Percentiles rank a stretch among this genome's conserved stretches.
These are phyloP conservation scores for Cyberlindnera maclurae DNA, from an alignment of 805 yeast species.

Conservation along the genomic window DNA sequence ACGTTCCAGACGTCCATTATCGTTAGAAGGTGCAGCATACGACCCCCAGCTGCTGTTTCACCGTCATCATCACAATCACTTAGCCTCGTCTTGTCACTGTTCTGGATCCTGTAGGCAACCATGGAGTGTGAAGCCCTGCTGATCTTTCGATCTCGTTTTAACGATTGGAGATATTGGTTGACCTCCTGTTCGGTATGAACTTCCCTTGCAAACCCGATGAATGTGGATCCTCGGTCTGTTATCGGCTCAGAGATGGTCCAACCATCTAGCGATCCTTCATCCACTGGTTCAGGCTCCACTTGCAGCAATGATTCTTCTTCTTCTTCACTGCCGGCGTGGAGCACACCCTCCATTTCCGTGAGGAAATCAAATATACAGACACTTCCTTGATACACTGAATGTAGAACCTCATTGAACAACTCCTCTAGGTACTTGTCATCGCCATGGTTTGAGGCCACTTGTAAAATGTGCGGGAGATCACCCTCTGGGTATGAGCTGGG, in stretches of 20 bases:
- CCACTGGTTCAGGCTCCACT: slow-evolving; percentile 9
- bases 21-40: slow-evolving; percentile 71
- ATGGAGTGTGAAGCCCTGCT: slow-evolving; percentile 71
- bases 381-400: slow-evolving; percentile 48
- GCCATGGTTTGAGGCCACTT: slow-evolving; percentile 34
- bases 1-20: slow-evolving; percentile 76
- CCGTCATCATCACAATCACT: slow-evolving; percentile 97
- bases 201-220: slow-evolving; percentile 64
- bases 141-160: slow-evolving; percentile 61
- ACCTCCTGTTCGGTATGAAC: slow-evolving; percentile 70
- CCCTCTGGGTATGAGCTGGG: slow-evolving; percentile 62
- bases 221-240: slow-evolving; percentile 77
- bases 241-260: slow-evolving; percentile 79
- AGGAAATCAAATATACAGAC: slow-evolving; percentile 80
- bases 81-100: slow-evolving; percentile 40
- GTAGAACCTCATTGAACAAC: slow-evolving; percentile 44
- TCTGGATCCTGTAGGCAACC: slow-evolving; percentile 76
- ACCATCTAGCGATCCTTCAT: slow-evolving; percentile 46
- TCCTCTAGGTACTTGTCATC: slow-evolving; percentile 41
- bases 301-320: slow-evolving; percentile 3
- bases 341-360: slow-evolving; percentile 53
- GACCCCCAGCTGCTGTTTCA: slow-evolving; percentile 91
- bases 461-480: slow-evolving; percentile 55
- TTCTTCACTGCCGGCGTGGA: slow-evolving; percentile 28
- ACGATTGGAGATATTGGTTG: slow-evolving; percentile 36